Base-by-base conservation (phyloP, 768 basidiomycete species). In the Termitomyces sp. region DNA sequence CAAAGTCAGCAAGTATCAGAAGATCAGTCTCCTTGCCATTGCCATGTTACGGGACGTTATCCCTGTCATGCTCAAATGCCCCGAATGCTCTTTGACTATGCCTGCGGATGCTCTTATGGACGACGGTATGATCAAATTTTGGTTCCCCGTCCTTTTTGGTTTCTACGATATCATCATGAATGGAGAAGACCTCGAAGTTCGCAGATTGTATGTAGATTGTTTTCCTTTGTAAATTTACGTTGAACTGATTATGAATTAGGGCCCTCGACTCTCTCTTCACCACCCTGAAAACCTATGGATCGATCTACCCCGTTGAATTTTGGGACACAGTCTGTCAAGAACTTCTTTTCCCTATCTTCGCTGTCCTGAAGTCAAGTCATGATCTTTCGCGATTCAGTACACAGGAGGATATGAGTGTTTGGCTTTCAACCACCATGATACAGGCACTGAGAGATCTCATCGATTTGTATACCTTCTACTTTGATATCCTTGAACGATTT, bases 161-260 rank as follows among this genome's bases (percentile, higher is more conserved):
- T 98, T 98, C 76, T 98, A 95, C 72, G 97, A 98, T 69, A 96
- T 99, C 54, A 96, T 99, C 68, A 98, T 99, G 96, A 98, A 97
- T 59, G 97, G 94, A 17, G 97, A 98, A 69, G 97, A 99, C 66
- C 75, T 99, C 27, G 97, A 99, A 81, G 94, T 99, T 52, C 85
- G 97, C 63, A 83, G 95, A 67, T 71, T 98, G 97, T 99, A 68
- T 74, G 93, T 78, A 28, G 12, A n/a, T 37, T 37, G 14, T 19
- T 34, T 28, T 17, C 27, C 48, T n/a, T 5, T 30, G n/a, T 46
- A 12, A 35, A 47, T 49, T 58, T 27, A 56, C 37, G 52, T 52
- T 55, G 35, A n/a, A 52, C 52, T 60, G 47, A 58, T 48, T 41
- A 21, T 44, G 7, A 44, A 47, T 46, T 27, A 98, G 97, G 48